Base-by-base conservation (phyloP, 306 rosid genomes). In the Citrullus amarus region DNA sequence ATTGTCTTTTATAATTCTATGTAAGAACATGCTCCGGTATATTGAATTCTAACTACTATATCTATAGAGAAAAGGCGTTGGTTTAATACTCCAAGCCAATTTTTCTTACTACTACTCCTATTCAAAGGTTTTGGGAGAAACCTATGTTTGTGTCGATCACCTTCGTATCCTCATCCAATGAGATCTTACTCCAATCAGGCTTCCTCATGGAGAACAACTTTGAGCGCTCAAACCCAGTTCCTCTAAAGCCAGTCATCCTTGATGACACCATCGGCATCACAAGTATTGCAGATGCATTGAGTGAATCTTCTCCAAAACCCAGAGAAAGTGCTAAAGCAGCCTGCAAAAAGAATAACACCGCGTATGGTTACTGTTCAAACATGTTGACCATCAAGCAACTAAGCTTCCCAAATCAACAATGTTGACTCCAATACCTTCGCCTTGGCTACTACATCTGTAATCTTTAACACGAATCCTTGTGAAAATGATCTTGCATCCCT, bases 241-340 rank as follows among this genome's bases (percentile, higher is more conserved):
- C 97, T 86, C 98, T 88, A 81, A 92, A 95, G 70, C 99, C 99
- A 4, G 92, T 95, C 81, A 95, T 86, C 86, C 87, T 95, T 6
- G 99, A 95, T 60, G 99, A 95, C 87, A 92, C 87, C 97, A 95
- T 95, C 11, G 99, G 99, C 99, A 95, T 95, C 88, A 88, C 97
- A 68, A 95, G 86, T 75, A 91, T 90, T 53, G 97, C 91, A 34
- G 99, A 95, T 76, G 99, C 93, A 78, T 84, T 83, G 17, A 95
- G 90, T 54, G 99, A 87, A 83, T 92, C 93, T 86, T 95, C 99
- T 80, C 99, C 99, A 69, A 91, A 77, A 75, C 99, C 97, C 20
- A 95, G 81, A 61, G 92, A 83, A 55, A 91, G 79, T 67, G 93
- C 94, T 79, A 88, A 92, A 18, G 91, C 86, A 75, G 82, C 74